Percentiles rank a stretch among this genome's conserved stretches.
These are phyloP conservation scores for Ustilago shanxiensis DNA, from an alignment of 1,284 basidiomycete species.

Conservation along the genomic window DNA sequence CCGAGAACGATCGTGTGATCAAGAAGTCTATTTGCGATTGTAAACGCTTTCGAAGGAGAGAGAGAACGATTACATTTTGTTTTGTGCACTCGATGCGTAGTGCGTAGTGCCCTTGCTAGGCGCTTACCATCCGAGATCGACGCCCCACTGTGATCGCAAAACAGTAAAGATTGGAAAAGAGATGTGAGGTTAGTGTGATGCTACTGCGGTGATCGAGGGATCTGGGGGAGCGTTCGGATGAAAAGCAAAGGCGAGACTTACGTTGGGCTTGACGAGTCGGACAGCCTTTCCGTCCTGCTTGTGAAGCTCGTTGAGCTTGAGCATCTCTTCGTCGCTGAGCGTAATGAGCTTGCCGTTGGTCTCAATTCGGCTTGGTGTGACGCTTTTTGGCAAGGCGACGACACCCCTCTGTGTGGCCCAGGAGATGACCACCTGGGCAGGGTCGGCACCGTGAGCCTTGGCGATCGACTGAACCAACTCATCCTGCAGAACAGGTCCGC, in stretches of 20 bases:
- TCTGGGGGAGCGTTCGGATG: neutral
- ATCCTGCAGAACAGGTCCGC: constrained; percentile 50
- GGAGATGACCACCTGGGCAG: constrained; percentile 57
- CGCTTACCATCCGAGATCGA: constrained; percentile 43
- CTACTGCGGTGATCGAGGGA: neutral
- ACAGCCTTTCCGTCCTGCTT: constrained; percentile 51
- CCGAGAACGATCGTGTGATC: too few species aligned
- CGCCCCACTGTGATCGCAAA: constrained; percentile 45
- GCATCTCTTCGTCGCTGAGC: constrained; percentile 55
- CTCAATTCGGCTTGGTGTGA: constrained; percentile 59
- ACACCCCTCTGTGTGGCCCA: constrained; percentile 59
- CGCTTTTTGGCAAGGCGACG: constrained; percentile 55
- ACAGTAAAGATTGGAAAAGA: neutral
- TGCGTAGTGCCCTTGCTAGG: neutral
- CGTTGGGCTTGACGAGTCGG: constrained; percentile 54
- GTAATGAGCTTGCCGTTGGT: constrained; percentile 52
- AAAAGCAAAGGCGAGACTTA: constrained; percentile 18
- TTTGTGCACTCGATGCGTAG: neutral
- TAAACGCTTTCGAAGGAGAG: neutral
- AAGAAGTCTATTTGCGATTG: neutral
- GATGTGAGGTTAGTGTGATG: neutral
- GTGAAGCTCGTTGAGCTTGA: constrained; percentile 56
- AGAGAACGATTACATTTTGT: neutral
- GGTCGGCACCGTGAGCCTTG: constrained; percentile 44
- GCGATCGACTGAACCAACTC: constrained; percentile 51